These are phyloP conservation scores for Harringtonia aguacate DNA, from an alignment of 2,329 filamentous ascomycete genomes.

Conservation along the genomic window DNA sequence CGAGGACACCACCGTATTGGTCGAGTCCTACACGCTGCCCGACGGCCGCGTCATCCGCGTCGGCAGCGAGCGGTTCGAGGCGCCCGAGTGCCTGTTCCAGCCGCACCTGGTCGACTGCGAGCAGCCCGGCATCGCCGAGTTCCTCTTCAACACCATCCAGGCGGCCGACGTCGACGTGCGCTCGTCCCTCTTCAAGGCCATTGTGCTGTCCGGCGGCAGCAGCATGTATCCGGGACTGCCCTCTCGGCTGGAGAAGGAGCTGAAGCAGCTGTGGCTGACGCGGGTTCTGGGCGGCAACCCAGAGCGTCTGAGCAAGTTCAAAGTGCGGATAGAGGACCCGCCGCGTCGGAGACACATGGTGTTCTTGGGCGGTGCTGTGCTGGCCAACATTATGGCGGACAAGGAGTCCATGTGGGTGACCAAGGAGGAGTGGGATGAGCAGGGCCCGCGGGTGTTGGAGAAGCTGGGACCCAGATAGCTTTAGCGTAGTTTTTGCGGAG, in stretches of 20 bases:
- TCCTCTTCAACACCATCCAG: slow-evolving; percentile 98
- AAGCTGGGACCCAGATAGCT: slow-evolving; percentile 71
- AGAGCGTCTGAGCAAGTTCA: slow-evolving; percentile 95
- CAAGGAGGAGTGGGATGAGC: slow-evolving; percentile 94
- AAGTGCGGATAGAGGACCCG: slow-evolving; percentile 97
- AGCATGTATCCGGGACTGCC: slow-evolving; percentile 98
- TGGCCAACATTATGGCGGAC: slow-evolving; percentile 98
- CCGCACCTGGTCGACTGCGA: slow-evolving; percentile 96
- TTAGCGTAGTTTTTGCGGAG: no score
- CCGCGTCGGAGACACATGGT: slow-evolving; percentile 97
- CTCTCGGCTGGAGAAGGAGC: slow-evolving; percentile 90
- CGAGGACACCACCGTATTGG: slow-evolving; percentile 93
- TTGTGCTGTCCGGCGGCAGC: slow-evolving; percentile 90
- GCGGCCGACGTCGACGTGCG: slow-evolving; percentile 90
- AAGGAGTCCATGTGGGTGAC: slow-evolving; percentile 99
- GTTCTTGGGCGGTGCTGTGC: slow-evolving; percentile 88
- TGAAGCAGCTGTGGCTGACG: slow-evolving; percentile 97
- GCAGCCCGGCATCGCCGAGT: slow-evolving; percentile 91
- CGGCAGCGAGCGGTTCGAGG: slow-evolving; percentile 94
- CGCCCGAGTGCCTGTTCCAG: slow-evolving; percentile 96
- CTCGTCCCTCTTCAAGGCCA: slow-evolving; percentile 89
- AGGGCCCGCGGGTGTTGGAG: slow-evolving; percentile 73
- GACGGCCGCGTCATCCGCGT: slow-evolving; percentile 94
- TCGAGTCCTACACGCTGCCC: slow-evolving; percentile 94
- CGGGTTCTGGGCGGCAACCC: slow-evolving; percentile 84